phyloP scores from a whole-genome alignment of 352 stramenopile species.

The Phytophthora pseudosyringae region DNA sequence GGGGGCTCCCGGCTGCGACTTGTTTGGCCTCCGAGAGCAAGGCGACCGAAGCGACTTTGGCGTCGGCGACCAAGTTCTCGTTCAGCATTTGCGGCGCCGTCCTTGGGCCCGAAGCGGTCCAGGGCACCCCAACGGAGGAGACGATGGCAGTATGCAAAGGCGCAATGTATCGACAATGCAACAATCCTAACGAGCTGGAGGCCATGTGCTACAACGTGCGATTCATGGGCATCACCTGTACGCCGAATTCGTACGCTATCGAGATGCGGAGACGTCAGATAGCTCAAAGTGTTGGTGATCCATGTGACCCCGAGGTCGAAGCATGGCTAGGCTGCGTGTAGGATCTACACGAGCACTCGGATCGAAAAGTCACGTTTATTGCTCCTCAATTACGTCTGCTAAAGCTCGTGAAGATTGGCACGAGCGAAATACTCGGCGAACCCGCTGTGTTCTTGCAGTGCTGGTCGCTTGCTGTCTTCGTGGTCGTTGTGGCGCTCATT shows the following conservation, averaged over 20 bases:
- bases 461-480: no score
- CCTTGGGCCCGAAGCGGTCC: neutral
- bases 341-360: no score
- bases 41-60: neutral
- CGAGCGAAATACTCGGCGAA: no score
- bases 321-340: slow-evolving; percentile 9
- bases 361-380: neutral
- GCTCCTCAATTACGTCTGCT: no score
- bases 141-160: slow-evolving; percentile 29
- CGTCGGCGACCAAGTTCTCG: neutral
- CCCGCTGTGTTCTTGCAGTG: no score
- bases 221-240: slow-evolving; percentile 29
- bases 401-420: no score
- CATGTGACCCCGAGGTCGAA: slow-evolving; percentile 10
- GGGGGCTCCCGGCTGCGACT: slow-evolving; percentile 8
- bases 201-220: slow-evolving; percentile 30
- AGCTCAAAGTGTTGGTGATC: slow-evolving; percentile 9
- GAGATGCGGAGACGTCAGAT: slow-evolving; percentile 31
- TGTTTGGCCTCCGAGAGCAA: neutral
- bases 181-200: neutral
- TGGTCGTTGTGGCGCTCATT: no score
- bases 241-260: slow-evolving; percentile 14
- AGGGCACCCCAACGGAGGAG: slow-evolving; percentile 13
- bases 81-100: neutral
- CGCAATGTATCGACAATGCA: slow-evolving; percentile 30